A percentile compares a stretch with the other conserved stretches of the same genome.
Conservation (phyloP, 495 filamentous ascomycete species). For the Cercophora samala region DNA sequence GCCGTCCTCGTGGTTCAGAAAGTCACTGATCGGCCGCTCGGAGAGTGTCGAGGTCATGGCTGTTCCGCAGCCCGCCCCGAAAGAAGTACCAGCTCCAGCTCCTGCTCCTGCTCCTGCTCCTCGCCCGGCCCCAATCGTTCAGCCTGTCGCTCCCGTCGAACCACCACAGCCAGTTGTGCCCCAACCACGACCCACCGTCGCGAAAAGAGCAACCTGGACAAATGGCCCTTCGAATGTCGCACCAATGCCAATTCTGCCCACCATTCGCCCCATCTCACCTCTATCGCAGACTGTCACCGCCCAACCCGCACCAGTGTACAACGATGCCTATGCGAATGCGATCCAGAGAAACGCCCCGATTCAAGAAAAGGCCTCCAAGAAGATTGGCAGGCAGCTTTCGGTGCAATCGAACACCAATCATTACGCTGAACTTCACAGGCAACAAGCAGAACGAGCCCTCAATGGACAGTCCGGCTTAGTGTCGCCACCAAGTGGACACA, state of each 20-base stretch:
- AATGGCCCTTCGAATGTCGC: conserved; percentile 75
- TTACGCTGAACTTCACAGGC: conserved; percentile 78
- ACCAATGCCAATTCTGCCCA: conserved; percentile 96
- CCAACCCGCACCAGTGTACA: conserved; percentile 62
- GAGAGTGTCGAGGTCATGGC: conserved; percentile 45
- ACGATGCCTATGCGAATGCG: conserved; percentile 40
- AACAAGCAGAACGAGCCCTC: conserved; percentile 86
- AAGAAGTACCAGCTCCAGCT: conserved; percentile 17
- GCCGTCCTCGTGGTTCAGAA: conserved; percentile 93
- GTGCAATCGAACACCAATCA: conserved; percentile 92
- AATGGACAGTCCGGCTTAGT: conserved; percentile 71
- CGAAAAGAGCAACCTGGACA: conserved; percentile 85
- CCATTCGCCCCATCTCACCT: conserved; percentile 91
- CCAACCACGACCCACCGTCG: conserved; percentile 59
- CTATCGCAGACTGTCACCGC: conserved; percentile 89
- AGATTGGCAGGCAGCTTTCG: conserved; percentile 93
- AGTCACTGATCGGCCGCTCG: conserved; percentile 73
- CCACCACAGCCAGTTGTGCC: conserved; percentile 27
- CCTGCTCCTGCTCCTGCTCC: conserved; percentile 32
- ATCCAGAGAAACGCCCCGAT: conserved; percentile 29
- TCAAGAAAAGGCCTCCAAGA: conserved; percentile 78
- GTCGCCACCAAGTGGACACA: conserved; percentile 65
- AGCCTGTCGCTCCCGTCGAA: conserved; percentile 48
- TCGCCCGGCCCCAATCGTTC: conserved; percentile 58
- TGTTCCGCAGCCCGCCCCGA: conserved; percentile 12